Evolutionary conservation across 768 basidiomycete species (phyloP), one percentile per base, ranked within the genome.

Genomic region (Mycena vitilis): DNA sequence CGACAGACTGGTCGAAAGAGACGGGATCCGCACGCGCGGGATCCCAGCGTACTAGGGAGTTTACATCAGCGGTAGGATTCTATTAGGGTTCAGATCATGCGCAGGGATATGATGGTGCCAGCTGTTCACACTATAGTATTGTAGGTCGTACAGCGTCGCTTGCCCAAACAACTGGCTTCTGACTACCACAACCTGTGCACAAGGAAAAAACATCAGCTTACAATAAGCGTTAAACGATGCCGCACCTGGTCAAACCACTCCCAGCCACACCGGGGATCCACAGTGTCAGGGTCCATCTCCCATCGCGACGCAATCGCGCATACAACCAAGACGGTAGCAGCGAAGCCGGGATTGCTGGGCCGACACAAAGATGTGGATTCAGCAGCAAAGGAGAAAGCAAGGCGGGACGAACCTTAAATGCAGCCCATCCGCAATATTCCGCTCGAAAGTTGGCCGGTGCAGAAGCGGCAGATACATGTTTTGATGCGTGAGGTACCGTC

Each of bases 121-220:
- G 15, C 86, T 84, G 72, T 93, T 94, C 73, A 84, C 86, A 53
- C 81, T 81, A 74, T 90, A 89, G 37, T 84, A 82, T 73, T 96
- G 95, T 52, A 96, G 76, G 69, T 95, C 95, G 75, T 87, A 90
- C 62, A 95, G 74, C 4, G 85, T 79, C 1, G 93, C 90, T 5
- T 91, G 87, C 0, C 83, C 79, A 13, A 94, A 78, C 23, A 93
- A 79, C 0, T 85, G 86, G 73, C 85, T 87, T 61, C 88, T 87
- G 44, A 91, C 84, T 74, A 86, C 82, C 63, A 91, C 86, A 3
- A 58, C 56, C 64, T 58, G 16, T 44, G 11, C 0, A 5, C 5
- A 30, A 4, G 4, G 0, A 42, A 54, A 13, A 23, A 1, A 23
- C 20, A 15, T 51, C 10, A 51, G 40, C 2, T 6, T 7, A 6